These are phyloP conservation scores for Leishmania braziliensis DNA, from an alignment of 208 protist species.

Conservation along the genomic window DNA sequence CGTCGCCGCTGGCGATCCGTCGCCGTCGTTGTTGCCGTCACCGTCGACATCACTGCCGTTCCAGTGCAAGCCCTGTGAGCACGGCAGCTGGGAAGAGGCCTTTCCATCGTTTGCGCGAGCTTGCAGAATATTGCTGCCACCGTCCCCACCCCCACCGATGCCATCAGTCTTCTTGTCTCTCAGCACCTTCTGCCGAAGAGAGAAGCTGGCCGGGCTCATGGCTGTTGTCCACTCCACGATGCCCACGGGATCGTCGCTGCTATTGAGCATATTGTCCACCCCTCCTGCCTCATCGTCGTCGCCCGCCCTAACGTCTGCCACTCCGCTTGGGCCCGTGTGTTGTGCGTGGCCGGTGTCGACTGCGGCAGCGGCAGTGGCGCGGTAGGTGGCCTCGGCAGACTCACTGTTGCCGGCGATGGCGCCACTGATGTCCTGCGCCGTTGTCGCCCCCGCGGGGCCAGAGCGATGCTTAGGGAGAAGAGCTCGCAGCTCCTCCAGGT, in stretches of 20 bases:
- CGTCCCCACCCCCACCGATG: neutral
- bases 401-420: slow-evolving; percentile 1
- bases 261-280: neutral
- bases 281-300: neutral
- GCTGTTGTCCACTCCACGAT: neutral
- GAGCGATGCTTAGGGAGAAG: slow-evolving; percentile 7
- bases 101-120: neutral
- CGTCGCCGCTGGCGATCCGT: neutral
- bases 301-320: neutral
- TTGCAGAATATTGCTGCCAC: neutral
- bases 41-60: neutral
- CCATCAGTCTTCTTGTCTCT: neutral
- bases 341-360: neutral
- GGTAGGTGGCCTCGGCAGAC: neutral
- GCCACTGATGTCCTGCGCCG: neutral
- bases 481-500: slow-evolving; percentile 19
- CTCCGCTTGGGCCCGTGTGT: neutral
- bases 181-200: neutral
- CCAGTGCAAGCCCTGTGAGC: neutral
- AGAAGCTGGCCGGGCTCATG: neutral
- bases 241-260: neutral
- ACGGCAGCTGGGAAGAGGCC: neutral
- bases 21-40: neutral
- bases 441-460: neutral
- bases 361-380: neutral